These are phyloP conservation scores for Mucor piriformis DNA, from an alignment of 371 early-diverging fungal species.

Conservation along the genomic window DNA sequence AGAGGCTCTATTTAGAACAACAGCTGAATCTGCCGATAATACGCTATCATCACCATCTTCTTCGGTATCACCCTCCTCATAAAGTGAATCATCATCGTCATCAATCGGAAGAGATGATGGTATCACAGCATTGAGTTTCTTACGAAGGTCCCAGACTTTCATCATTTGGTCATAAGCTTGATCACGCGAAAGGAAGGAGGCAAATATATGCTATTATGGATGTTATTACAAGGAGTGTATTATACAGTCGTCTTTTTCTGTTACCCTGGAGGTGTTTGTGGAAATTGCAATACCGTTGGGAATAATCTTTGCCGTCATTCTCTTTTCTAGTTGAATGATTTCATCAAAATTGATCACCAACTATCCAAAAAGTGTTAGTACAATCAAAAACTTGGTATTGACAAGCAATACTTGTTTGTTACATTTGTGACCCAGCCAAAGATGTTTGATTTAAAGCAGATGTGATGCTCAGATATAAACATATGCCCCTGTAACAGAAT, in stretches of 20 bases:
- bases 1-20: slow-evolving; percentile 6
- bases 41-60: slow-evolving; percentile 5
- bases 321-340: slow-evolving; percentile 79
- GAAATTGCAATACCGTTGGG: slow-evolving; percentile 86
- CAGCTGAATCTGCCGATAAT: slow-evolving; percentile 16
- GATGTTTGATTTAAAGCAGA: slow-evolving; percentile 95
- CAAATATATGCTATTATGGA: slow-evolving; percentile 66
- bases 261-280: slow-evolving; percentile 68
- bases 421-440: slow-evolving; percentile 94
- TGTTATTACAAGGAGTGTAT: neutral
- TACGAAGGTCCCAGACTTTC: slow-evolving; percentile 64
- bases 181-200: slow-evolving; percentile 81
- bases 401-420: slow-evolving; percentile 12
- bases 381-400: neutral
- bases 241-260: neutral
- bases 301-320: slow-evolving; percentile 80
- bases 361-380: slow-evolving; percentile 47
- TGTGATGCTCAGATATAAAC: slow-evolving; percentile 83
- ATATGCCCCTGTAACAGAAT: slow-evolving; percentile 91
- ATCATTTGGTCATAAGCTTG: slow-evolving; percentile 71
- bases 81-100: neutral
- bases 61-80: neutral
- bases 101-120: neutral
- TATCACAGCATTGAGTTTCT: slow-evolving; percentile 9
- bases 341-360: slow-evolving; percentile 82